phyloP scores from a whole-genome alignment of 1,284 basidiomycete genomes.

The Microbotryum silenes-acaulis region DNA sequence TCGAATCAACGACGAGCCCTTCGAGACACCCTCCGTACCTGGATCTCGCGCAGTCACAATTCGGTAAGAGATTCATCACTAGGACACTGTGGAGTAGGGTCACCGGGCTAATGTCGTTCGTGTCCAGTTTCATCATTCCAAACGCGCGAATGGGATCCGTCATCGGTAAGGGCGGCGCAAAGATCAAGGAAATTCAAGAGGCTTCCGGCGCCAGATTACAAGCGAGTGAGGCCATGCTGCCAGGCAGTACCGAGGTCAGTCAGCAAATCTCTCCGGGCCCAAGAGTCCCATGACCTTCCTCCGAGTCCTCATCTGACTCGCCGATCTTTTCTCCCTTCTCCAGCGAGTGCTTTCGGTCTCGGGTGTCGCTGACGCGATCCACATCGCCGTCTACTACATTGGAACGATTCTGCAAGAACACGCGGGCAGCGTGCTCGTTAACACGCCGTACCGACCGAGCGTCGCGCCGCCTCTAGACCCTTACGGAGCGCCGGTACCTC shows the following conservation, averaged over 20 bases:
- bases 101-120: background rate
- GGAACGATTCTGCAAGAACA: slow-evolving; percentile 44
- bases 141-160: slow-evolving; percentile 99
- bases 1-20: slow-evolving; percentile 98
- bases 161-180: slow-evolving; percentile 92
- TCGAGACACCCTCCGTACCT: slow-evolving; percentile 92
- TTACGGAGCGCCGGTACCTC: slow-evolving; percentile 2
- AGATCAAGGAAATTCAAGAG: slow-evolving; percentile 99
- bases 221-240: slow-evolving; percentile 95
- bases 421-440: slow-evolving; percentile 38
- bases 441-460: slow-evolving; percentile 41
- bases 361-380: slow-evolving; percentile 98
- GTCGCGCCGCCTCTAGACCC: background rate
- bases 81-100: too few species aligned
- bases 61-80: slow-evolving; percentile 47
- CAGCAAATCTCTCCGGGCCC: background rate
- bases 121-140: slow-evolving; percentile 76
- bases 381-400: slow-evolving; percentile 74
- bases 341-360: slow-evolving; percentile 93
- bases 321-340: slow-evolving; percentile 5
- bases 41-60: slow-evolving; percentile 97
- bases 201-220: slow-evolving; percentile 93
- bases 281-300: background rate
- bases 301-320: background rate
- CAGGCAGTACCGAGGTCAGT: slow-evolving; percentile 84